Evolutionary conservation across 2,329 filamentous ascomycete genomes (phyloP).

Genomic region (Fusarium avenaceum): DNA sequence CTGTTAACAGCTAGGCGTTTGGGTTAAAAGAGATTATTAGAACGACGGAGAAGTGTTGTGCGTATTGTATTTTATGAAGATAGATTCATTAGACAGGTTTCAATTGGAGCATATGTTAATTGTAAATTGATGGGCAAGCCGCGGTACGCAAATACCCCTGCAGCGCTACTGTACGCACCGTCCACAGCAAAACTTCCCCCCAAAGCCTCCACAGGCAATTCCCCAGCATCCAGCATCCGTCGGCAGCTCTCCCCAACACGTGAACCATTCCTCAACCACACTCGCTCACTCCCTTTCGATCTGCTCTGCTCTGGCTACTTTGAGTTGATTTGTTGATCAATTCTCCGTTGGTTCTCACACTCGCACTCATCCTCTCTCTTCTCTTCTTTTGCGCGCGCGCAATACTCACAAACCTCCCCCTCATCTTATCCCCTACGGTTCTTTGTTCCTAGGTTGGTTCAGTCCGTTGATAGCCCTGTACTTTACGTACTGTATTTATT

Average conservation of each 20-base stretch:
- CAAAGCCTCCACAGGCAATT: conserved; percentile 14
- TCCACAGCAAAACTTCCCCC: conserved; percentile 3
- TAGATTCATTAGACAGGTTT: background rate
- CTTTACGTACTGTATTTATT: background rate
- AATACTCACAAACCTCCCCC: conserved; percentile 9
- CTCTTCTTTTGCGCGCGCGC: conserved; percentile 28
- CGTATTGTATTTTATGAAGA: conserved; percentile 4
- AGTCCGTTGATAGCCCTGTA: conserved; percentile 27
- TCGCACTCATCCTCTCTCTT: conserved; percentile 15
- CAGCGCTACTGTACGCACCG: conserved; percentile 11
- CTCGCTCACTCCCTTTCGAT: conserved; percentile 34
- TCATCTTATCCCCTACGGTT: conserved; percentile 15
- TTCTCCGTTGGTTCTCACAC: conserved; percentile 2
- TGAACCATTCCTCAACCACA: conserved; percentile 49
- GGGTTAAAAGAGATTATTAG: background rate
- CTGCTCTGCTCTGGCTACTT: background rate
- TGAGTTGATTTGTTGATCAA: conserved; percentile 16
- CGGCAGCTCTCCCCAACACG: conserved; percentile 50
- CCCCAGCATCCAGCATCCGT: conserved; percentile 42
- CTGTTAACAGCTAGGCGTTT: background rate
- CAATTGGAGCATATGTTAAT: conserved; percentile 10
- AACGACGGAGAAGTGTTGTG: background rate
- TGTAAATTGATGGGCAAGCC: conserved; percentile 22
- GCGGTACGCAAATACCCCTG: conserved; percentile 34
- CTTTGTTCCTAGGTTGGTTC: conserved; percentile 4